A percentile compares a stretch with the other conserved stretches of the same genome.
Conservation (phyloP, 441 rosid genomes). For the Jatropha multifida region DNA sequence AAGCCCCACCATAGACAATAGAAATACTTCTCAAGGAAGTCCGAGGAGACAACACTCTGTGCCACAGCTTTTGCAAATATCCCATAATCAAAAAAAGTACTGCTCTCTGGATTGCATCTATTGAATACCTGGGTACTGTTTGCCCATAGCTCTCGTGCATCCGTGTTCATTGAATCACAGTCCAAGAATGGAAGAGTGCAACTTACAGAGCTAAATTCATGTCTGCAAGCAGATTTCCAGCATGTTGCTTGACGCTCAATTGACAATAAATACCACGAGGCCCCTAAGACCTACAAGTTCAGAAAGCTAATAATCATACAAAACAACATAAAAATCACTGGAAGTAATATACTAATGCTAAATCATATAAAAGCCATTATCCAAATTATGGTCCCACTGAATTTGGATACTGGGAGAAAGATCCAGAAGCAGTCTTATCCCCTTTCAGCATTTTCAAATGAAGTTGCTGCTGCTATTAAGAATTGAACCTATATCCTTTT, state of each 20-base stretch:
- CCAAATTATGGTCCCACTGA: background rate
- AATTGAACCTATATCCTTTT: background rate
- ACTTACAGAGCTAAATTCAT: constrained; percentile 39
- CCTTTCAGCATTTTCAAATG: background rate
- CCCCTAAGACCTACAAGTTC: constrained; percentile 68
- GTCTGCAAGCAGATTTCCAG: constrained; percentile 67
- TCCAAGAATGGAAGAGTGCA: constrained; percentile 59
- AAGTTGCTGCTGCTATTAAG: background rate
- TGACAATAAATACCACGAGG: constrained; percentile 81
- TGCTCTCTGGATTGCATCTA: constrained; percentile 51
- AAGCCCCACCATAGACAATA: constrained; percentile 93
- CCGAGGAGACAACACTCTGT: constrained; percentile 52
- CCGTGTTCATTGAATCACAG: constrained; percentile 39
- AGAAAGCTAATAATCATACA: constrained; percentile 16
- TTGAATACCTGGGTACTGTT: constrained; percentile 51
- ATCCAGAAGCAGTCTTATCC: background rate
- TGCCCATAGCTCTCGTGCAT: constrained; percentile 48
- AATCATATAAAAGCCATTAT: background rate
- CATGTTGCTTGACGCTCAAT: constrained; percentile 75
- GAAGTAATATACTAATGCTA: background rate
- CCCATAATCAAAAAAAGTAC: constrained; percentile 47
- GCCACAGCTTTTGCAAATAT: constrained; percentile 60
- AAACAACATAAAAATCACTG: background rate
- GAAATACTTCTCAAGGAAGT: constrained; percentile 64
- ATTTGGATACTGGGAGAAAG: background rate